Percentiles rank a stretch among this genome's conserved stretches.
phyloP scores from a whole-genome alignment of 306 rosid genomes.

The Malus sieversii region DNA sequence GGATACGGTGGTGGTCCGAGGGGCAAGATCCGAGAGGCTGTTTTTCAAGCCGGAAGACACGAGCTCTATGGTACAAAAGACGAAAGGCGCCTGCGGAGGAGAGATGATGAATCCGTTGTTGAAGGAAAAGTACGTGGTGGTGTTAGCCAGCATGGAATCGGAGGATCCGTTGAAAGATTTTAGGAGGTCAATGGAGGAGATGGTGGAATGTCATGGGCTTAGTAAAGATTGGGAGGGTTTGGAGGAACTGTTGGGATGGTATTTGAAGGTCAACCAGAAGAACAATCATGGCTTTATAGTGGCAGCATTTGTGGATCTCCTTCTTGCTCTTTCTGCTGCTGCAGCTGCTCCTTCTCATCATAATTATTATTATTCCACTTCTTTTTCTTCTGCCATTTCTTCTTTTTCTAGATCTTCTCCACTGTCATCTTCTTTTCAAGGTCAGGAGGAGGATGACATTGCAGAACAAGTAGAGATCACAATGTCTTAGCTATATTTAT shows the following conservation, averaged over 20 bases:
- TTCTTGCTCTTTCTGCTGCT: slow-evolving; percentile 16
- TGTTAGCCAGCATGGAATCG: slow-evolving; percentile 54
- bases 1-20: slow-evolving; percentile 48
- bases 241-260: slow-evolving; percentile 63
- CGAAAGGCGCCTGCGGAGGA: neutral
- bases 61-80: slow-evolving; percentile 46
- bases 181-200: slow-evolving; percentile 75
- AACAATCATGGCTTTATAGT: slow-evolving; percentile 64
- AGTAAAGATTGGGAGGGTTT: slow-evolving; percentile 60
- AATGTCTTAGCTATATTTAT: neutral
- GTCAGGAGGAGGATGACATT: neutral
- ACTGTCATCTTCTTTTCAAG: neutral
- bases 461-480: neutral
- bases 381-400: slow-evolving; percentile 43
- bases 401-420: slow-evolving; percentile 24
- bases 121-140: slow-evolving; percentile 41
- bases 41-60: slow-evolving; percentile 63
- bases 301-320: slow-evolving; percentile 70
- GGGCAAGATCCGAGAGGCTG: slow-evolving; percentile 59
- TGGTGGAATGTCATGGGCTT: slow-evolving; percentile 66
- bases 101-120: slow-evolving; percentile 12
- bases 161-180: slow-evolving; percentile 65
- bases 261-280: slow-evolving; percentile 51
- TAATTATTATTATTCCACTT: slow-evolving; percentile 20
- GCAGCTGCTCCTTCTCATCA: neutral